Base-by-base conservation (phyloP, 768 basidiomycete species). In the Kwoniella newhampshirensis region DNA sequence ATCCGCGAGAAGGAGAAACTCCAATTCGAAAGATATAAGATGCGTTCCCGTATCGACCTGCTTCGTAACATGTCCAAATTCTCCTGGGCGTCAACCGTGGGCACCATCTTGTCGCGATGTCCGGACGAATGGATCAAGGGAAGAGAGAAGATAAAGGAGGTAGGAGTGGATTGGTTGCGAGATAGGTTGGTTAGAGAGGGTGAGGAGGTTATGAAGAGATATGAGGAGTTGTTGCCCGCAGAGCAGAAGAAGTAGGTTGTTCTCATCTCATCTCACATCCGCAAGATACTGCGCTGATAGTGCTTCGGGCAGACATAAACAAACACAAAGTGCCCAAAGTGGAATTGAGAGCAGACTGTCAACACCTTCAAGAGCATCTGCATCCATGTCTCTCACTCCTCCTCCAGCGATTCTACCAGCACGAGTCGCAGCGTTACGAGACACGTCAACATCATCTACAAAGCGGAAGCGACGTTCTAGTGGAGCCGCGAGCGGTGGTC, bases 1-100 rank as follows among this genome's bases (percentile, higher is more conserved):
- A 78, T 88, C 30, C 84, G 90, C 52, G 91, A 93, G 77, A 90
- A 90, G 77, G 91, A 94, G 77, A 91, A 91, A 72, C 82, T 93
- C 52, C 87, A 88, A 76, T 87, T 91, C 63, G 90, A 92, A 70
- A 89, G 91, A 65, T 91, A 91, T 78, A 90, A 91, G 72, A 84
- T 94, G 68, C 87, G 87, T 75, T 87, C 91, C 69, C 84, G 91
- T 32, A 87, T 92, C 59, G 89, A 92, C 49, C 87, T 91, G 68
- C 81, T 92, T 54, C 82, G 81, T 53, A 81, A 79, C 25, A 87
- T 92, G 85, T 59, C 67, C 3, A 59, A 52, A 23, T 23, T 47
- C 7, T 35, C 59, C n/a, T 73, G 71, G 71, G 26, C 50, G 9
- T 36, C 62, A 1, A 51, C 70, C 4, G 62, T 73, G 39, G 48